Conservation (phyloP, 495 filamentous ascomycete genomes). For the Monascus purpureus region DNA sequence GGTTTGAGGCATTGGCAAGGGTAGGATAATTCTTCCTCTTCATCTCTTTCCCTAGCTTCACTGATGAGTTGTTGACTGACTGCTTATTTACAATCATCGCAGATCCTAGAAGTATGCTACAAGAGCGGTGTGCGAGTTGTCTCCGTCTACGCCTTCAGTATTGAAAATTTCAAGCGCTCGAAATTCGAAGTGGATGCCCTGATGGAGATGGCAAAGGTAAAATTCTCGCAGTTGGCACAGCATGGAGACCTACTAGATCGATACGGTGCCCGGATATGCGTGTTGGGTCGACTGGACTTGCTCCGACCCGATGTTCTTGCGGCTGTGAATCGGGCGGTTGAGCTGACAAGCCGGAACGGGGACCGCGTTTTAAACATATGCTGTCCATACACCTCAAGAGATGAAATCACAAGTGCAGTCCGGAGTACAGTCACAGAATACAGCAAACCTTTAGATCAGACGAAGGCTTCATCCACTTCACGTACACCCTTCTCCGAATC, state of each 20-base stretch:
- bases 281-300: conserved; percentile 69
- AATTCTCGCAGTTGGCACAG: conserved; percentile 76
- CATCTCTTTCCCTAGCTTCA: conserved; percentile 2
- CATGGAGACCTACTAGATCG: conserved; percentile 87
- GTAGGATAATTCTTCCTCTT: conserved; percentile 24
- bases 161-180: conserved; percentile 98
- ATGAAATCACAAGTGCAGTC: conserved; percentile 91
- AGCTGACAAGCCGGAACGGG: conserved; percentile 71
- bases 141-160: conserved; percentile 95
- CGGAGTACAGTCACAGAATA: conserved; percentile 73
- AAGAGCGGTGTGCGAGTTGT: conserved; percentile 88
- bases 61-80: conserved; percentile 2
- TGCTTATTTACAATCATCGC: background rate
- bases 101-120: conserved; percentile 97
- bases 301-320: conserved; percentile 76
- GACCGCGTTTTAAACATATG: conserved; percentile 85
- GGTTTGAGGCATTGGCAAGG: conserved; percentile 85
- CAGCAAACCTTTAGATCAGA: conserved; percentile 45
- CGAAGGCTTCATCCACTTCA: conserved; percentile 13
- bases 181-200: conserved; percentile 93
- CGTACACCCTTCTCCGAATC: conserved; percentile 69
- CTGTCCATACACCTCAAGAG: conserved; percentile 91
- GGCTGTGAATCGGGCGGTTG: conserved; percentile 68
- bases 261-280: conserved; percentile 75
- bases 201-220: conserved; percentile 96